Conservation (phyloP, 2,329 filamentous ascomycete genomes). For the Trichoderma brevicompactum region DNA sequence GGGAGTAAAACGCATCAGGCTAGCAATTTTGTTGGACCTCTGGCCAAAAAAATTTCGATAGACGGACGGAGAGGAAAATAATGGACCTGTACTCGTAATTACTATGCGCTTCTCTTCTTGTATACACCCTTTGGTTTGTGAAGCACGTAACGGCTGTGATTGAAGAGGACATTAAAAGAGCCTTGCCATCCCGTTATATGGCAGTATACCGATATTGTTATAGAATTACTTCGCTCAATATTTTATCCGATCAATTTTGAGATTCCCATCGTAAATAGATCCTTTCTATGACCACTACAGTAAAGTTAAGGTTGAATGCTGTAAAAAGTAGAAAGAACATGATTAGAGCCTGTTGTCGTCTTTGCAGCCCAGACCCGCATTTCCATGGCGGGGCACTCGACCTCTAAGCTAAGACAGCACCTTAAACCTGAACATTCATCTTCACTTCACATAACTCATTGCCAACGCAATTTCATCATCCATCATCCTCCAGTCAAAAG, state of each 20-base stretch:
- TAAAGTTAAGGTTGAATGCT: too few species aligned
- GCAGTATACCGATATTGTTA: too few species aligned
- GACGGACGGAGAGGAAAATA: slow-evolving; percentile 41
- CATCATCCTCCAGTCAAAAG: background rate
- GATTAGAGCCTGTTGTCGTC: background rate
- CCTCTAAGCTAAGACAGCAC: slow-evolving; percentile 10
- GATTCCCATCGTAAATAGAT: too few species aligned
- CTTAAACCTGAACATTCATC: background rate
- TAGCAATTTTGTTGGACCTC: slow-evolving; percentile 33
- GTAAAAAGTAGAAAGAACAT: too few species aligned
- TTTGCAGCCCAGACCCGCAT: slow-evolving; percentile 26
- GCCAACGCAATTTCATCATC: slow-evolving; percentile 24
- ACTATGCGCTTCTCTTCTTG: slow-evolving; percentile 40
- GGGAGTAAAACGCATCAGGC: slow-evolving; percentile 27
- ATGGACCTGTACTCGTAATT: slow-evolving; percentile 47
- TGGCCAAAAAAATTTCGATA: slow-evolving; percentile 41
- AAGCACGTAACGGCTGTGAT: background rate
- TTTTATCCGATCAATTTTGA: too few species aligned
- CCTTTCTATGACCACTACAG: too few species aligned
- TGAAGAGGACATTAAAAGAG: too few species aligned
- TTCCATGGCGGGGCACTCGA: slow-evolving; percentile 26
- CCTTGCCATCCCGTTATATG: too few species aligned
- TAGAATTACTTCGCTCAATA: too few species aligned
- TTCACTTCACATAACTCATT: slow-evolving; percentile 3
- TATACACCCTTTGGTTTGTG: background rate